These are phyloP conservation scores for Wickerhamiella parazyma DNA, from an alignment of 805 yeast genomes.

Conservation along the genomic window DNA sequence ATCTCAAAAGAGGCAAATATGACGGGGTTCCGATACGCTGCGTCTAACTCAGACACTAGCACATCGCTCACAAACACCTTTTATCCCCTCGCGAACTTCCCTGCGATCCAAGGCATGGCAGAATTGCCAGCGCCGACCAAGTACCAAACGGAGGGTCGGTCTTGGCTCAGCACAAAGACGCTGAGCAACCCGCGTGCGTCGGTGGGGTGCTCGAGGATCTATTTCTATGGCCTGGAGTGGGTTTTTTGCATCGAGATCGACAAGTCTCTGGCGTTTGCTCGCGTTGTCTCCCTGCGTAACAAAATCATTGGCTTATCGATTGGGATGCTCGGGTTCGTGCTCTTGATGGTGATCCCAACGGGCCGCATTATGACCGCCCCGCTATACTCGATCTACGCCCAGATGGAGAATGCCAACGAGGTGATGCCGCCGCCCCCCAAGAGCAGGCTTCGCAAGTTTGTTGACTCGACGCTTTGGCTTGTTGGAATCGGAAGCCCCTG, in stretches of 20 bases:
- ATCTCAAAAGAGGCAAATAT: not conserved
- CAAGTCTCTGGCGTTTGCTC: slow-evolving; percentile 8
- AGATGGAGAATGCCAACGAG: slow-evolving; percentile 12
- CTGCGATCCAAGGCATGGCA: slow-evolving; percentile 13
- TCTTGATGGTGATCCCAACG: slow-evolving; percentile 12
- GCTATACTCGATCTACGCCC: slow-evolving; percentile 14
- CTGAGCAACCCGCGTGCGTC: slow-evolving; percentile 12
- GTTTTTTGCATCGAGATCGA: slow-evolving; percentile 11
- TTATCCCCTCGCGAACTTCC: slow-evolving; percentile 11
- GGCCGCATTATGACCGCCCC: slow-evolving; percentile 16
- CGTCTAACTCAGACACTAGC: not conserved
- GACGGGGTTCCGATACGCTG: slow-evolving; percentile 4
- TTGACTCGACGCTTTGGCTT: not conserved
- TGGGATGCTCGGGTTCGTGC: slow-evolving; percentile 15
- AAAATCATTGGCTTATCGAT: slow-evolving; percentile 14
- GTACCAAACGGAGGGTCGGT: slow-evolving; percentile 8
- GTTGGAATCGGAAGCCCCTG: not conserved
- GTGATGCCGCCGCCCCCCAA: not conserved
- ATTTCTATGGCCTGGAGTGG: slow-evolving; percentile 13
- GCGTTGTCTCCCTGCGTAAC: slow-evolving; percentile 10
- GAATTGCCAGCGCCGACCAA: not conserved
- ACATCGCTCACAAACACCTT: not conserved
- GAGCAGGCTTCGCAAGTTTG: not conserved
- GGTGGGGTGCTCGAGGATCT: slow-evolving; percentile 17
- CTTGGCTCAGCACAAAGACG: slow-evolving; percentile 12